Evolutionary conservation across 768 basidiomycete species (phyloP).

Genomic region (Kwoniella pini): DNA sequence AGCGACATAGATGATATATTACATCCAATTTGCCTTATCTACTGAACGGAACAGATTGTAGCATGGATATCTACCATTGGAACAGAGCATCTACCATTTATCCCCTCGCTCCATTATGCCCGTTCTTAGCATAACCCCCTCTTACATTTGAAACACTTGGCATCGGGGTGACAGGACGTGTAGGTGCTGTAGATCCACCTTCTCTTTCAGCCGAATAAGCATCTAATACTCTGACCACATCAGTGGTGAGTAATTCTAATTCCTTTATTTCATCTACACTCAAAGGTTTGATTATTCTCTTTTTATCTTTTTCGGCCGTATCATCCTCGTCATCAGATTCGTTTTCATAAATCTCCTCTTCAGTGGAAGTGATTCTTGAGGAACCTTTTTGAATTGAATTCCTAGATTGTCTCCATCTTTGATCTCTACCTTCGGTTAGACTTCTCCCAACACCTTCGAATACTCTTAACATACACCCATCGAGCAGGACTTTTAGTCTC

Average conservation of each 20-base stretch:
- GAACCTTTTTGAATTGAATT: constrained; percentile 23
- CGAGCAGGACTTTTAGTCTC: constrained; percentile 74
- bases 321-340: constrained; percentile 61
- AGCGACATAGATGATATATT: too few species aligned
- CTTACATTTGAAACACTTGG: neutral
- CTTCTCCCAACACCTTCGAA: constrained; percentile 73
- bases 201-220: constrained; percentile 65
- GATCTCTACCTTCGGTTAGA: constrained; percentile 29
- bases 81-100: neutral
- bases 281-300: constrained; percentile 60
- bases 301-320: constrained; percentile 25
- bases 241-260: constrained; percentile 70
- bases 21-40: too few species aligned
- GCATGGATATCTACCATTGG: too few species aligned
- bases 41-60: too few species aligned
- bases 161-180: constrained; percentile 10
- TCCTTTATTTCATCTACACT: constrained; percentile 71
- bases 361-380: neutral
- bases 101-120: neutral
- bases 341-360: constrained; percentile 23
- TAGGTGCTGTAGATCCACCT: constrained; percentile 19
- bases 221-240: constrained; percentile 73
- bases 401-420: constrained; percentile 16
- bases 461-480: constrained; percentile 80
- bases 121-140: neutral